A percentile compares a stretch with the other conserved stretches of the same genome.
Conservation (phyloP, 805 yeast species). For the Candida ovalis region DNA sequence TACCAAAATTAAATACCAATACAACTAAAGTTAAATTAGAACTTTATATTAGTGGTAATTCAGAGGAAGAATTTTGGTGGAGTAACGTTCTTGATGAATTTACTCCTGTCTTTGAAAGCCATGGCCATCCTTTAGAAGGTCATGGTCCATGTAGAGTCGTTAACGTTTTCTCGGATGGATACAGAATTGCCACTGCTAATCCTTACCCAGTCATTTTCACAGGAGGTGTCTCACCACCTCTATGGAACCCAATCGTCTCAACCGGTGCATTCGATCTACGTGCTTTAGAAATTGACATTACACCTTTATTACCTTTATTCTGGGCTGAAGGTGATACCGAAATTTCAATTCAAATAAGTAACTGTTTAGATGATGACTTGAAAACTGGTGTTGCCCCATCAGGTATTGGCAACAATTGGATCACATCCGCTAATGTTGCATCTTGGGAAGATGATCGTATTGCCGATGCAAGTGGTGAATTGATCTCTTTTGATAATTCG, state of each 20-base stretch:
- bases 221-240: conserved; percentile 75
- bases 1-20: conserved; percentile 49
- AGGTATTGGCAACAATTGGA: conserved; percentile 54
- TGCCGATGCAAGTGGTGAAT: conserved; percentile 36
- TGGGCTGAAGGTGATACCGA: conserved; percentile 44
- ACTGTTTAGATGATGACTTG: conserved; percentile 43
- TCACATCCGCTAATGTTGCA: conserved; percentile 51
- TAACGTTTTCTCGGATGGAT: conserved; percentile 56
- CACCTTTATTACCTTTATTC: conserved; percentile 64
- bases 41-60: conserved; percentile 69
- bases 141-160: conserved; percentile 73
- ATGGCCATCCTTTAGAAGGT: conserved; percentile 43
- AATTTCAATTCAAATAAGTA: conserved; percentile 48
- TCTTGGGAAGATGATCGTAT: conserved; percentile 49
- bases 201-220: conserved; percentile 77
- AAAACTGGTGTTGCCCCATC: conserved; percentile 24
- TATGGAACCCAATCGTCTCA: conserved; percentile 81
- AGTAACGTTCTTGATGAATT: conserved; percentile 50
- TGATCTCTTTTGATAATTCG: conserved; percentile 27
- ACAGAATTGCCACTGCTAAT: conserved; percentile 54
- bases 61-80: conserved; percentile 84
- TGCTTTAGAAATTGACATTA: conserved; percentile 64
- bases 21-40: conserved; percentile 59
- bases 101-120: conserved; percentile 35
- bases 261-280: conserved; percentile 70